A percentile compares a stretch with the other conserved stretches of the same genome.
Conservation (phyloP, 257 asterid species). For the Handroanthus guayacan region DNA sequence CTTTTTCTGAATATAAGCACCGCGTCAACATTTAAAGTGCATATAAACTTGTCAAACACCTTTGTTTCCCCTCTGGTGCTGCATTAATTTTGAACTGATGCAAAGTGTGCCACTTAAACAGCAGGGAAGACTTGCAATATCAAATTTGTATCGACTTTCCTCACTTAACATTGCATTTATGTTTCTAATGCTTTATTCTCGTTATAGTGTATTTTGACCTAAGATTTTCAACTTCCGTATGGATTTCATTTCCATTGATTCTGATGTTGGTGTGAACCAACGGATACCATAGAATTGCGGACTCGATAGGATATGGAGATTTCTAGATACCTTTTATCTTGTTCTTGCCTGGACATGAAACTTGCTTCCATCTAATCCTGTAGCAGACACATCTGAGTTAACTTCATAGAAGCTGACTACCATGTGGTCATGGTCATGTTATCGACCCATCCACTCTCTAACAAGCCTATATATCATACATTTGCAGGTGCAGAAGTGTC, state of each 20-base stretch:
- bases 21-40: not conserved
- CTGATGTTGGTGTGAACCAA: not conserved
- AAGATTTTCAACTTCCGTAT: constrained; percentile 10
- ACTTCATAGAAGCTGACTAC: not conserved
- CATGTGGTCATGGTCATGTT: not conserved
- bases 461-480: constrained; percentile 1
- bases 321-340: not conserved
- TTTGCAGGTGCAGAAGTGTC: constrained; percentile 85
- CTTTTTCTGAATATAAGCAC: constrained; percentile 7
- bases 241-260: not conserved
- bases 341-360: not conserved
- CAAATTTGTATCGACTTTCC: not conserved
- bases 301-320: not conserved
- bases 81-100: not conserved
- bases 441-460: constrained; percentile 1
- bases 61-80: not conserved
- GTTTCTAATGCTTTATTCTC: not conserved
- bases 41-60: not conserved
- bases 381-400: not conserved
- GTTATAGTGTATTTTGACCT: not conserved
- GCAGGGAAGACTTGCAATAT: not conserved
- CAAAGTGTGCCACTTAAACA: not conserved
- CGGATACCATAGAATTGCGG: not conserved
- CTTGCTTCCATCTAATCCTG: not conserved
- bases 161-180: not conserved